These are phyloP conservation scores for Tulasnella sp. DNA, from an alignment of 768 basidiomycete genomes.

Conservation along the genomic window DNA sequence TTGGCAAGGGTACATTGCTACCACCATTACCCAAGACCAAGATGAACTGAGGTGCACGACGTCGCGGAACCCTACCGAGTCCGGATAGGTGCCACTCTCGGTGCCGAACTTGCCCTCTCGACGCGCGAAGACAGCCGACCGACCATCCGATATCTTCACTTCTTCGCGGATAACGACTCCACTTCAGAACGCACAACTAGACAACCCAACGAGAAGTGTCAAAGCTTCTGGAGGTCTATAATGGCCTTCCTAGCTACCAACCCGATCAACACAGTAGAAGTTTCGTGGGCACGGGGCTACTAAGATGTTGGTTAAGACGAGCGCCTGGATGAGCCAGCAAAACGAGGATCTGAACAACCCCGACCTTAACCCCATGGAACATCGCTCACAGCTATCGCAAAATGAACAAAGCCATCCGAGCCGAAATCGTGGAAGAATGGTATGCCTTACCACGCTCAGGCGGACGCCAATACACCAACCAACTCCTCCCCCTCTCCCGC, in stretches of 20 bases:
- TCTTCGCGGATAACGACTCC: constrained; percentile 24
- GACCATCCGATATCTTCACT: constrained; percentile 4
- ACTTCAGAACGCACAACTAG: too few relatives aligned
- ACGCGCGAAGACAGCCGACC: background rate
- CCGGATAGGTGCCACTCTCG: background rate
- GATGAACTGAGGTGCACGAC: background rate
- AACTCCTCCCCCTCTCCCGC: too few relatives aligned
- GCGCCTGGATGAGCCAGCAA: constrained; percentile 25
- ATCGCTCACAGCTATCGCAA: background rate
- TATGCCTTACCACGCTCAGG: too few relatives aligned
- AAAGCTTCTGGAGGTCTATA: background rate
- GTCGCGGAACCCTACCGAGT: background rate
- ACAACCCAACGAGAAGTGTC: background rate
- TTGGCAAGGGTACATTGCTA: constrained; percentile 9
- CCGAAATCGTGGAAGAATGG: background rate
- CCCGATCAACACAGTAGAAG: background rate
- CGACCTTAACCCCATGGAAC: background rate
- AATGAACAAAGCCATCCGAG: background rate
- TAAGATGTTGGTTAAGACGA: constrained; percentile 31
- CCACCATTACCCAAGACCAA: background rate
- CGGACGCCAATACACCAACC: background rate
- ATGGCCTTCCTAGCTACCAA: constrained; percentile 26
- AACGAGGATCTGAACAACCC: background rate
- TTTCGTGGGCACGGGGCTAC: constrained; percentile 31
- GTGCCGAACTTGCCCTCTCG: background rate